A percentile compares a stretch with the other conserved stretches of the same genome.
phyloP scores from a whole-genome alignment of 768 basidiomycete species.

The Sistotremastrum suecicum region DNA sequence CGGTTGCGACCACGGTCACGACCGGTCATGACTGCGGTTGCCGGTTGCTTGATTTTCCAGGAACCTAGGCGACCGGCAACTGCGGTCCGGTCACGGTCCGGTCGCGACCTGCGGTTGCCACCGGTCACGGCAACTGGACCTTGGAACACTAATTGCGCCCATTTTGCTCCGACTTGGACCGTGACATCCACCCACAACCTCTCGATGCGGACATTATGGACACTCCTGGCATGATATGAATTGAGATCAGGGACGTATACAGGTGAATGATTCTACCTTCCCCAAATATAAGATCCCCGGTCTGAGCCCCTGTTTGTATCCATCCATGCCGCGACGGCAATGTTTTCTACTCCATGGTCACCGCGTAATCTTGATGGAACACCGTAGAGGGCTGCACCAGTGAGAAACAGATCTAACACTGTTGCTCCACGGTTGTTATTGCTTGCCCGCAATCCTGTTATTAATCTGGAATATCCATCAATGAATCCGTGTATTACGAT shows the following conservation, averaged over 20 bases:
- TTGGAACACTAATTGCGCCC: constrained; percentile 3
- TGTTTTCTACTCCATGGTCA: constrained; percentile 15
- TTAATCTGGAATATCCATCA: constrained; percentile 7
- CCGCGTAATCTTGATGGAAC: constrained; percentile 12
- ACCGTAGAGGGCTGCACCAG: constrained; percentile 5
- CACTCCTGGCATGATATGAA: constrained; percentile 5
- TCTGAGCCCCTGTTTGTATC: constrained; percentile 3
- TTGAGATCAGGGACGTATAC: not conserved
- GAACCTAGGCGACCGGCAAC: too few relatives aligned
- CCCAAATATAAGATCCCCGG: constrained; percentile 12
- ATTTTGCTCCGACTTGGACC: constrained; percentile 9
- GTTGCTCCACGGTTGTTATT: constrained; percentile 13
- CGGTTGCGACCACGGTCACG: too few relatives aligned
- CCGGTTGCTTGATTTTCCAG: too few relatives aligned
- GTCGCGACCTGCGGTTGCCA: too few relatives aligned
- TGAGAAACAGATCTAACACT: constrained; percentile 9
- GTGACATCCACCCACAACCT: constrained; percentile 10
- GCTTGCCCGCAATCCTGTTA: constrained; percentile 7
- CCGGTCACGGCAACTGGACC: too few relatives aligned
- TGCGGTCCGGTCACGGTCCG: too few relatives aligned
- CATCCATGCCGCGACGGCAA: constrained; percentile 10
- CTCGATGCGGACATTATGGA: constrained; percentile 12
- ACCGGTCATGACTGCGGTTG: too few relatives aligned
- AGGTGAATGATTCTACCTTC: constrained; percentile 2
- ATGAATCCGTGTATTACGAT: constrained; percentile 13